A percentile compares a stretch with the other conserved stretches of the same genome.
phyloP scores from a whole-genome alignment of 495 filamentous ascomycete species.

The Talaromyces thailandensis region DNA sequence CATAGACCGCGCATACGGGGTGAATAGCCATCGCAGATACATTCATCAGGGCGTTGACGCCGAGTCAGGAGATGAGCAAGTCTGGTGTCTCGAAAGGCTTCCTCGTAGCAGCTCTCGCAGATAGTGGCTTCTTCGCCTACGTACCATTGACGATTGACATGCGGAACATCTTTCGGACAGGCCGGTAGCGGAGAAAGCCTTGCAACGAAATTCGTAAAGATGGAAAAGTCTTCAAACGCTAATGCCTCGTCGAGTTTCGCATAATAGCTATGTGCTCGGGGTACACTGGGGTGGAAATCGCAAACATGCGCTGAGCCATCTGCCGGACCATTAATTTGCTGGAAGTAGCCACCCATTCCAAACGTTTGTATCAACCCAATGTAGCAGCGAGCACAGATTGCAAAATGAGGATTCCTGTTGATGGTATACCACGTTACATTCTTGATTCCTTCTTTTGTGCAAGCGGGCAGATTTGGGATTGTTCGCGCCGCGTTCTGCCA shows the following conservation, averaged over 20 bases:
- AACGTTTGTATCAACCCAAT: conserved; percentile 18
- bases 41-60: conserved; percentile 12
- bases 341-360: conserved; percentile 19
- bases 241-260: conserved; percentile 15
- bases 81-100: conserved; percentile 20
- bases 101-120: conserved; percentile 28
- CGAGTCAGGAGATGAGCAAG: conserved; percentile 18
- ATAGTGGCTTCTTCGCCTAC: conserved; percentile 26
- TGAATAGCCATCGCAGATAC: conserved; percentile 27
- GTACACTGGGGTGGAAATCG: conserved; percentile 10
- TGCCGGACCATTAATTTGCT: conserved; percentile 15
- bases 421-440: conserved; percentile 25
- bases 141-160: conserved; percentile 22
- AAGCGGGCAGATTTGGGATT: not conserved
- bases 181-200: conserved; percentile 17
- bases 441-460: conserved; percentile 19
- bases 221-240: conserved; percentile 10
- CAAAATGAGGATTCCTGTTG: conserved; percentile 17
- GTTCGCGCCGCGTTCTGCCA: conserved; percentile 5
- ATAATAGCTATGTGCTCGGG: conserved; percentile 11
- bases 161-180: conserved; percentile 20
- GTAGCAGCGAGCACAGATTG: conserved; percentile 24
- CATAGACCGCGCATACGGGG: conserved; percentile 28
- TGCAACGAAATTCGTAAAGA: conserved; percentile 11
- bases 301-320: conserved; percentile 9